phyloP scores from a whole-genome alignment of 306 rosid genomes.

The Medicago lupulina region DNA sequence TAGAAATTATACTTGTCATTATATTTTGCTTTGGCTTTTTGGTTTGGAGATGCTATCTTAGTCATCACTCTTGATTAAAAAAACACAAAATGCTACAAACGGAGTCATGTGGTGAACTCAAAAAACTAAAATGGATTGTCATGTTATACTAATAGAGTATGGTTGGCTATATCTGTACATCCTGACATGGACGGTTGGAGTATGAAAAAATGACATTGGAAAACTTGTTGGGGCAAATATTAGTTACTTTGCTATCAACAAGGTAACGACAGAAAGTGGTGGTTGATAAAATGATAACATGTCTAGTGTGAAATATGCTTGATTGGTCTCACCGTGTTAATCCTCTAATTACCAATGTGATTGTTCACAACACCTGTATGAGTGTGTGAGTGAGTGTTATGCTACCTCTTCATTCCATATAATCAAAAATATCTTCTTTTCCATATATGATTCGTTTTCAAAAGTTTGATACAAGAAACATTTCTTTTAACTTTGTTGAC shows the following conservation, averaged over 20 bases:
- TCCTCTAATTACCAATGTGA: neutral
- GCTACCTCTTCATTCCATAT: neutral
- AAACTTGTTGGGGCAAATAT: neutral
- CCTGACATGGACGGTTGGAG: neutral
- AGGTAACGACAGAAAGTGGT: conserved; percentile 35
- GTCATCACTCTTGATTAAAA: neutral
- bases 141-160: neutral
- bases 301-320: neutral
- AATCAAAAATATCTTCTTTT: neutral
- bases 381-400: neutral
- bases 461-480: neutral
- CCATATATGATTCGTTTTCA: conserved; percentile 25
- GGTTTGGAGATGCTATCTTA: conserved; percentile 33
- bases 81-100: neutral
- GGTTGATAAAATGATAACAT: conserved; percentile 19
- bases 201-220: conserved; percentile 4
- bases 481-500: neutral
- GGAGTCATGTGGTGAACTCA: neutral
- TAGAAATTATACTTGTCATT: neutral
- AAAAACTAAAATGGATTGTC: conserved; percentile 13
- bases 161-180: conserved; percentile 11
- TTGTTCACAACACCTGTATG: neutral
- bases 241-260: conserved; percentile 22
- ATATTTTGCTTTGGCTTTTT: conserved; percentile 5
- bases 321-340: conserved; percentile 22